A percentile compares a stretch with the other conserved stretches of the same genome.
Evolutionary conservation across 2,329 filamentous ascomycete species (phyloP).

Genomic region (Pestalotiopsis sp.): DNA sequence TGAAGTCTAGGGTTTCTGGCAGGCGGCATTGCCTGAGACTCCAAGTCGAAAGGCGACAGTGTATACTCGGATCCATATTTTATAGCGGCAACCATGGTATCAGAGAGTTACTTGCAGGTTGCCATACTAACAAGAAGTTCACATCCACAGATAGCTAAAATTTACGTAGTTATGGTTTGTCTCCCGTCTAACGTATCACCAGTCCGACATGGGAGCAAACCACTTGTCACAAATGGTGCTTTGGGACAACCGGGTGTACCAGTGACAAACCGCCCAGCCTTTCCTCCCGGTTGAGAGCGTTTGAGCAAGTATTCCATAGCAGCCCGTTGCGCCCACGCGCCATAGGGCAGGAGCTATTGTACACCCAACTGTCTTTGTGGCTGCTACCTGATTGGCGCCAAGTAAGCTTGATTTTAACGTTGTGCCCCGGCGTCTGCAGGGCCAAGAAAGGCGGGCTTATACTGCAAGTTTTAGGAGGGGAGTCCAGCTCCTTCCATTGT

Average conservation of each 20-base stretch:
- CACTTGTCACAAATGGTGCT: too few relatives aligned
- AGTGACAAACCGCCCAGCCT: not conserved
- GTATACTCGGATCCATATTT: not conserved
- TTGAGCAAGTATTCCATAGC: slow-evolving; percentile 12
- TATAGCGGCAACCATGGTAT: not conserved
- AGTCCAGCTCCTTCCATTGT: not conserved
- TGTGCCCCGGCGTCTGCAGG: not conserved
- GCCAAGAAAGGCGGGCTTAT: slow-evolving; percentile 5
- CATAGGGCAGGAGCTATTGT: not conserved
- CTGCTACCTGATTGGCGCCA: not conserved
- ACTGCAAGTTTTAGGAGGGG: not conserved
- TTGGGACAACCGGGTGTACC: not conserved
- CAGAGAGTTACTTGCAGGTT: too few relatives aligned
- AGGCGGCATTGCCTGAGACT: not conserved
- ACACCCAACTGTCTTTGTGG: not conserved
- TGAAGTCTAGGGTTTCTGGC: not conserved
- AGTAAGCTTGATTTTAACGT: slow-evolving; percentile 9
- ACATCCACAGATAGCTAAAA: too few relatives aligned
- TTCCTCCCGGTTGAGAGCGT: not conserved
- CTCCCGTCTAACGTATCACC: too few relatives aligned
- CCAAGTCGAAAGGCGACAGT: not conserved
- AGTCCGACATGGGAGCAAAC: too few relatives aligned
- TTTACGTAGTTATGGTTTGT: too few relatives aligned
- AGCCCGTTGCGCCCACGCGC: not conserved
- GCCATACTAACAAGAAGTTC: too few relatives aligned